phyloP scores from a whole-genome alignment of 2,329 filamentous ascomycete species.

The Monilinia fructicola region DNA sequence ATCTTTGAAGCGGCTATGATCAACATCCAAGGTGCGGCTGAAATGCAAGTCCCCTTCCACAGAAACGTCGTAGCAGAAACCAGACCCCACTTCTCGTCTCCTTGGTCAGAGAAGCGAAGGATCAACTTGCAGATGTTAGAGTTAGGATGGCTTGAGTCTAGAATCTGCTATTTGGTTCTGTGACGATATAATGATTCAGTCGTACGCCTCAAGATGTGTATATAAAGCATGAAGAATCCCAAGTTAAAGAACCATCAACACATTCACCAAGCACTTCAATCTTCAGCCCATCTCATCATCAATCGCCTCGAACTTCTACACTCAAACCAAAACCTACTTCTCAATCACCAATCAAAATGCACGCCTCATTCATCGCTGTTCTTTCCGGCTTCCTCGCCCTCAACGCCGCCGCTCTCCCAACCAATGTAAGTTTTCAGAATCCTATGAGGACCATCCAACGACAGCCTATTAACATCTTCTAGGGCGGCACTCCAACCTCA shows the following conservation, averaged over 20 bases:
- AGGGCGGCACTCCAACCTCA: not conserved
- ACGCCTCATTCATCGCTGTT: conserved; percentile 4
- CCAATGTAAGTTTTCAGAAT: not conserved
- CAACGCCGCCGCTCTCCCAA: not conserved
- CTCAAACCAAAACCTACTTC: too few species aligned
- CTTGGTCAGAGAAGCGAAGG: not conserved
- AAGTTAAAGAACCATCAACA: not conserved
- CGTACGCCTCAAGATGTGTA: not conserved
- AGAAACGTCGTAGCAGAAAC: not conserved
- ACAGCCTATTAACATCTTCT: not conserved
- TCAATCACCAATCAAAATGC: conserved; percentile 11
- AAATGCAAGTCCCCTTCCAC: not conserved
- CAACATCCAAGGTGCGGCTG: not conserved
- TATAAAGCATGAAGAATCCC: conserved; percentile 3
- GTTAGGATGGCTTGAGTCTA: not conserved
- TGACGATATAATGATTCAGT: not conserved
- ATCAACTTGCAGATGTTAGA: not conserved
- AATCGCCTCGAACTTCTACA: not conserved
- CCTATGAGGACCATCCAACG: not conserved
- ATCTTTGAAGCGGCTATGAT: not conserved
- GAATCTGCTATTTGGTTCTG: not conserved
- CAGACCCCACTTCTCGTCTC: not conserved
- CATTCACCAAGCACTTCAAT: conserved; percentile 7
- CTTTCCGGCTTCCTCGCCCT: not conserved
- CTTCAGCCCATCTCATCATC: not conserved